Conservation (phyloP, 1,284 basidiomycete species). For the Pisolithus thermaeus region DNA sequence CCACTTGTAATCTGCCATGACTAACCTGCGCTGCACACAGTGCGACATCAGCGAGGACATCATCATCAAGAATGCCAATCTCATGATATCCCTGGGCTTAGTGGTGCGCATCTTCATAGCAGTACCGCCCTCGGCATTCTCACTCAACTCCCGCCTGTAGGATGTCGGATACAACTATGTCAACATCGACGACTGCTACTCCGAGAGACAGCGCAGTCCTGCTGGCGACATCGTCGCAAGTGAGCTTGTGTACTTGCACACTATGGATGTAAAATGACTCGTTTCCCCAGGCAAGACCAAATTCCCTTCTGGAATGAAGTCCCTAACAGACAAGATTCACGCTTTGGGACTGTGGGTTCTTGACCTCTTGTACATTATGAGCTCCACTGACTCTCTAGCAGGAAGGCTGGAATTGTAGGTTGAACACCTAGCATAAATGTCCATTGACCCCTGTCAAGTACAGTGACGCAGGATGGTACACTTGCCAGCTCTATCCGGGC, state of each 20-base stretch:
- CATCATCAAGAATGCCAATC: constrained; percentile 40
- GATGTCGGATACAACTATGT: constrained; percentile 49
- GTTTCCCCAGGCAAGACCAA: constrained; percentile 32
- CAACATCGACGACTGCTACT: constrained; percentile 57
- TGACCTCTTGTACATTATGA: not conserved
- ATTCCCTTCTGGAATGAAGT: constrained; percentile 48
- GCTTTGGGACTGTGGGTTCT: constrained; percentile 44
- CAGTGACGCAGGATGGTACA: constrained; percentile 31
- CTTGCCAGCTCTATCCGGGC: constrained; percentile 28
- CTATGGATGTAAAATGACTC: not conserved
- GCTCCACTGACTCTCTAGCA: constrained; percentile 13
- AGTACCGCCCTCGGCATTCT: not conserved
- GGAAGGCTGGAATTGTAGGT: constrained; percentile 49
- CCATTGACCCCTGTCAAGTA: constrained; percentile 14
- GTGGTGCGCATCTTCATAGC: constrained; percentile 26
- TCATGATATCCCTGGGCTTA: constrained; percentile 46
- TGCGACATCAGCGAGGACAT: constrained; percentile 51
- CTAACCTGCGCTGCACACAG: constrained; percentile 22
- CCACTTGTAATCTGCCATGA: not conserved
- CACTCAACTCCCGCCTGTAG: constrained; percentile 22
- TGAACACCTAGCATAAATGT: not conserved
- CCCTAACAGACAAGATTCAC: constrained; percentile 46
- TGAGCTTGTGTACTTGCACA: constrained; percentile 12
- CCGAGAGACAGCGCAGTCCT: constrained; percentile 42
- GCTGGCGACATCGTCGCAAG: constrained; percentile 44